phyloP scores from a whole-genome alignment of 192 early-diverging fungal genomes.

The Gonapodya sp. region DNA sequence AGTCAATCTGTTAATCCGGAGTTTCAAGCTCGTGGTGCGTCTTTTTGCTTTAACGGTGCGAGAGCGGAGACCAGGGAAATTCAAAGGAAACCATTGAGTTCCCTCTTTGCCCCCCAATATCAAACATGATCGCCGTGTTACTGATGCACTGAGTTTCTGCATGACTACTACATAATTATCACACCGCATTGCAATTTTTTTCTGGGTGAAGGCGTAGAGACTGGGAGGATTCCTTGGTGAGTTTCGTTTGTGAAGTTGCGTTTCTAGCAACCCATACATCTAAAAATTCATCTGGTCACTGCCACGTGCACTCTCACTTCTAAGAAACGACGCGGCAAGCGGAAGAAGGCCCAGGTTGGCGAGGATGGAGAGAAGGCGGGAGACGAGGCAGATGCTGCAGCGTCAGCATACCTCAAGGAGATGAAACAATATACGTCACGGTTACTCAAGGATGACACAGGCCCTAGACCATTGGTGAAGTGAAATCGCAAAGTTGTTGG shows the following conservation, averaged over 20 bases:
- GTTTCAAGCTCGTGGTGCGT: too few relatives aligned
- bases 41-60: too few relatives aligned
- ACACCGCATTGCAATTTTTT: too few relatives aligned
- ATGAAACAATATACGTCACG: not conserved
- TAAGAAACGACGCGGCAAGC: not conserved
- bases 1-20: too few relatives aligned
- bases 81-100: too few relatives aligned
- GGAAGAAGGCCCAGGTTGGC: not conserved
- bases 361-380: not conserved
- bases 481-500: not conserved
- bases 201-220: not conserved
- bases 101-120: too few relatives aligned
- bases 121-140: too few relatives aligned
- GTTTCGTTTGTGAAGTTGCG: not conserved
- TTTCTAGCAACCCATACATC: not conserved
- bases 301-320: too few relatives aligned
- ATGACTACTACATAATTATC: too few relatives aligned
- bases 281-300: too few relatives aligned
- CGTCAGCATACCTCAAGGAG: not conserved
- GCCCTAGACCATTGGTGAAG: not conserved
- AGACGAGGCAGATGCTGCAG: not conserved
- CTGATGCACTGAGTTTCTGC: too few relatives aligned
- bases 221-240: not conserved
- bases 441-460: not conserved
- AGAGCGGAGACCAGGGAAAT: too few relatives aligned